Base-by-base conservation (phyloP, 345 rosid species). In the Sonneratia caseolaris region DNA sequence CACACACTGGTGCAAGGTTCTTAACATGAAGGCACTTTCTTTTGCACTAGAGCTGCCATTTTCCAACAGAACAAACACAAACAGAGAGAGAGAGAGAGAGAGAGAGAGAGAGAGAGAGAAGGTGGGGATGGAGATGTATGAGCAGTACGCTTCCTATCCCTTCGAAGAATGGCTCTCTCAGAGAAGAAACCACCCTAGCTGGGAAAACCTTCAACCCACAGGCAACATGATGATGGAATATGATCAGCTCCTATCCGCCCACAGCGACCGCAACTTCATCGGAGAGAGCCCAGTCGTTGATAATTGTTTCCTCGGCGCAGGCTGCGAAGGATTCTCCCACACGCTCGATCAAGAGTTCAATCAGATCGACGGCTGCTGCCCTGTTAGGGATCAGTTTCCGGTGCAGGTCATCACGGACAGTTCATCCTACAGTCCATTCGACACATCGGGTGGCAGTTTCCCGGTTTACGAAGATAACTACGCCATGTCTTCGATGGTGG, bases 81-180 rank as follows among this genome's bases (percentile, higher is more conserved):
- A 72, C 68, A 48, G 13, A 66, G 40, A 53, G 14, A 38, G 15
- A 16, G 57, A 40, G 43, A 40, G 43, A 40, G 7, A 40, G 43
- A 40, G 43, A 8, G 7, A 40, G 43, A 40, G 43, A 4, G 7
- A 40, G 43, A 40, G 43, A 4, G 7, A 40, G 43, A 40, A 2
- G 43, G 9, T 4, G 9, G 43, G 19, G 24, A 82, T 79, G 82
- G 85, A 82, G 76, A 67, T 75, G 0, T 68, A 73, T 48, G 74
- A 69, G 38, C 79, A 82, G 18, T 78, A 77, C 73, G 78, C 65
- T 36, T 71, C 73, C 55, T 71, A 27, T 62, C 66, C 66, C 14
- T 62, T 79, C 40, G 80, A 82, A 64, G 81, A 78, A 19, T 47
- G 76, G 55, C 36, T 70, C 4, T 69, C 78, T 56, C 66, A 71